Conservation (phyloP, 768 basidiomycete genomes). For the Scleroderma citrinum region DNA sequence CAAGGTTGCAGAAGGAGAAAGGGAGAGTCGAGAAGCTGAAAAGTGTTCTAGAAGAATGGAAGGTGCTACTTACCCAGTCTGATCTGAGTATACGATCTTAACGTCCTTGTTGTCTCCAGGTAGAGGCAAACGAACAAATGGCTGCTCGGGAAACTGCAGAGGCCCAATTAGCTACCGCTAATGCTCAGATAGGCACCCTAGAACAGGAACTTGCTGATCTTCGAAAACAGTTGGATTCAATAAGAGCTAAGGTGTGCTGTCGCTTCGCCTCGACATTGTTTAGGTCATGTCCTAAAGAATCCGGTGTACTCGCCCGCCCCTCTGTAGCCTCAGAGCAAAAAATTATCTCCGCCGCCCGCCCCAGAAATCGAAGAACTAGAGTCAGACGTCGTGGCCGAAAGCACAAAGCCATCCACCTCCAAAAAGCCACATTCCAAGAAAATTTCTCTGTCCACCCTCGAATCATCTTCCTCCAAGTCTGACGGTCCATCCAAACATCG, state of each 20-base stretch:
- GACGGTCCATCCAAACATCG: slow-evolving; percentile 19
- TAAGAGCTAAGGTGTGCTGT: slow-evolving; percentile 22
- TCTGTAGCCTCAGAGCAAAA: slow-evolving; percentile 8
- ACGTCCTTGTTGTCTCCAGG: too few relatives aligned
- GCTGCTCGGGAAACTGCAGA: slow-evolving; percentile 31
- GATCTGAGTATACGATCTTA: too few relatives aligned
- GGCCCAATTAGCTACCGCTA: slow-evolving; percentile 30
- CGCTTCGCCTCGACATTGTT: slow-evolving; percentile 9
- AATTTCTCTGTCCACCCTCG: not conserved
- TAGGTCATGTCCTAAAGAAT: not conserved
- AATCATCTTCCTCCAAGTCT: not conserved
- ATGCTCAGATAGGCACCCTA: slow-evolving; percentile 14
- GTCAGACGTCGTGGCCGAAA: slow-evolving; percentile 22
- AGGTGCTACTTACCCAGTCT: too few relatives aligned
- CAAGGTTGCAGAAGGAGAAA: slow-evolving; percentile 39
- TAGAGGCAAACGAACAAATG: slow-evolving; percentile 31
- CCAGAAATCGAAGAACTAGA: slow-evolving; percentile 1
- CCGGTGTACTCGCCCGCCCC: not conserved
- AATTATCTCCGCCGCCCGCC: slow-evolving; percentile 2
- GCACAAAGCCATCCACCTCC: slow-evolving; percentile 9
- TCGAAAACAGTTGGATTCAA: slow-evolving; percentile 37
- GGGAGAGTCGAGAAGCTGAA: slow-evolving; percentile 39
- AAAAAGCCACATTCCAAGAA: slow-evolving; percentile 15
- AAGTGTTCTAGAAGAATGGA: slow-evolving; percentile 36
- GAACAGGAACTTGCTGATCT: slow-evolving; percentile 42